Evolutionary conservation across 306 rosid genomes (phyloP), one percentile per base, ranked within the genome.

Genomic region (Rubus idaeus): DNA sequence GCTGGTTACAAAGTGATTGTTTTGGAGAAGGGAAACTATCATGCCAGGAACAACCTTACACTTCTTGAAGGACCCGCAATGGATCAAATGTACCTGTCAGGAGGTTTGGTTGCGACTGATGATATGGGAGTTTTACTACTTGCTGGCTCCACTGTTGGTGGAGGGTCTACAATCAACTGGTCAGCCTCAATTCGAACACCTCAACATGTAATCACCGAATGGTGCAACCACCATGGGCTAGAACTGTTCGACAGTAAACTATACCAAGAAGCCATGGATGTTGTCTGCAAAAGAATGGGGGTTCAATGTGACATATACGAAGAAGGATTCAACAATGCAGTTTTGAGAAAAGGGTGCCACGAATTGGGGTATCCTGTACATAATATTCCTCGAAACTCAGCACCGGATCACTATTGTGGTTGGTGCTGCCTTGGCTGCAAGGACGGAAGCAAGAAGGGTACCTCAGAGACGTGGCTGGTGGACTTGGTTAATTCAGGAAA

Each of bases 351-450:
- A 87, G 97, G 98, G 84, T 93, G 98, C 70, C 73, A 84, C 64
- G 91, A 91, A 74, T 77, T 91, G 93, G 95, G 97, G 5, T 87
- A 88, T 70, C 86, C 94, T 6, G 87, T 89, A 11, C 73, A 7
- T 1, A 87, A 70, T 12, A 88, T 93, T 66, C 95, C 98, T 0
- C 77, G 98, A 66, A 93, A 93, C 60, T 81, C 98, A 21, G 41
- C 88, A 6, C 39, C 91, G 0, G 90, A 88, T 84, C 98, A 89
- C 72, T 88, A 91, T 44, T 93, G 97, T 68, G 98, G 98, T 3
- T 93, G 98, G 98, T 93, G 98, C 41, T 77, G 91, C 77, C 42
- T 91, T 62, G 97, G 98, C 18, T 93, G 96, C 66, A 91, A 86
- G 75, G 88, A 93, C 78, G 98, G 98, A 47, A 85, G 53, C 62